Percentiles rank a stretch among this genome's conserved stretches.
phyloP scores from a whole-genome alignment of 2,329 filamentous ascomycete genomes.

The Sarocladium strictum region DNA sequence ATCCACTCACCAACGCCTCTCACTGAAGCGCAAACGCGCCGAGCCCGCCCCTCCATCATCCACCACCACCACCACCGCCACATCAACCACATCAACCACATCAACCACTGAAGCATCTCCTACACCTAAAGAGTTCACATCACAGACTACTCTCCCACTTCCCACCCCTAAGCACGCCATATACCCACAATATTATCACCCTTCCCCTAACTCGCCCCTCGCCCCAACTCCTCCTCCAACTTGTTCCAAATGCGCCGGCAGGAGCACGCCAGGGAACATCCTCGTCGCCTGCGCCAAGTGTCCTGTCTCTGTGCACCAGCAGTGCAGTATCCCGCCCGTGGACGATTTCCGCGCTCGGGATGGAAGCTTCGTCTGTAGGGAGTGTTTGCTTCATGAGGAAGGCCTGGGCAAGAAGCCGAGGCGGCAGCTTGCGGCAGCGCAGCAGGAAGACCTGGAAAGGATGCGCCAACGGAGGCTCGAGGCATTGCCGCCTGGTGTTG shows the following conservation, averaged over 20 bases:
- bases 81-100: neutral
- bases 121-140: neutral
- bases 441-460: constrained; percentile 19
- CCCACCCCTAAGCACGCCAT: constrained; percentile 7
- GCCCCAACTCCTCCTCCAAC: neutral
- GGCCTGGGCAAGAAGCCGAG: neutral
- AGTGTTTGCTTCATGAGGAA: neutral
- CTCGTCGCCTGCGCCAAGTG: constrained; percentile 18
- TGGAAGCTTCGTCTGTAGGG: constrained; percentile 7
- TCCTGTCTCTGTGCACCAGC: constrained; percentile 19
- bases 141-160: constrained; percentile 10
- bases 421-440: constrained; percentile 7
- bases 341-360: constrained; percentile 9
- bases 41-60: neutral
- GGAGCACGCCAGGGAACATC: constrained; percentile 14
- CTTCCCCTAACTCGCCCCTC: neutral
- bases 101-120: neutral
- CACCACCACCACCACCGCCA: neutral
- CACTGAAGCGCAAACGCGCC: constrained; percentile 6
- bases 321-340: constrained; percentile 14
- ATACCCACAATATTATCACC: constrained; percentile 11
- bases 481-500: constrained; percentile 23
- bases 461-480: constrained; percentile 26
- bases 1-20: constrained; percentile 1
- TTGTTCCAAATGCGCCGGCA: constrained; percentile 18